These are phyloP conservation scores for Coemansia sp. DNA, from an alignment of 192 early-diverging fungal species.

Conservation along the genomic window DNA sequence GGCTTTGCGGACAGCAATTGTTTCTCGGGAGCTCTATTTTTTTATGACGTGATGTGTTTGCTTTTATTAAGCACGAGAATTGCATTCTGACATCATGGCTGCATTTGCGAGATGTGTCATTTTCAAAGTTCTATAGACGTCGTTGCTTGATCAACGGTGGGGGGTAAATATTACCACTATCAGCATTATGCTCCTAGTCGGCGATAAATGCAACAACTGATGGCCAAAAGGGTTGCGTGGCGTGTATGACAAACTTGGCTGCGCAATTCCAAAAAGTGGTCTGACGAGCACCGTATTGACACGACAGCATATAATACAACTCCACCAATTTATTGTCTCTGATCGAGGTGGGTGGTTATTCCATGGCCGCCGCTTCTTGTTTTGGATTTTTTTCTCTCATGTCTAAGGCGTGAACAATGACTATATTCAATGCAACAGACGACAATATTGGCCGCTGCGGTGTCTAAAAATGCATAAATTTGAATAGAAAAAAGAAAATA, in stretches of 20 bases:
- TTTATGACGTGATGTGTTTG: not conserved
- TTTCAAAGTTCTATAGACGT: not conserved
- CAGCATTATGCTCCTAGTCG: not conserved
- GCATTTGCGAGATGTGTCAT: not conserved
- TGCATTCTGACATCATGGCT: not conserved
- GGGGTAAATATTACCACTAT: too few species aligned
- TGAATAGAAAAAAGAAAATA: constrained; percentile 1
- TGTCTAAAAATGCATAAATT: not conserved
- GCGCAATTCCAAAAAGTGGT: not conserved
- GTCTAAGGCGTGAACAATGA: not conserved
- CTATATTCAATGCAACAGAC: not conserved
- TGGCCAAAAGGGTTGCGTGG: not conserved
- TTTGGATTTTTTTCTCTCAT: not conserved
- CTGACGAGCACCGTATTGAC: not conserved
- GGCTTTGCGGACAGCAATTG: not conserved
- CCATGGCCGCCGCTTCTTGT: not conserved
- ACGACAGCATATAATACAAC: not conserved
- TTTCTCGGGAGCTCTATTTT: not conserved
- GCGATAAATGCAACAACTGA: not conserved
- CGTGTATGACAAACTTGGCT: not conserved
- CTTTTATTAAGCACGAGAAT: not conserved
- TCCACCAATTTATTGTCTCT: not conserved
- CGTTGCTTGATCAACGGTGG: not conserved
- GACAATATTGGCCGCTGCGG: not conserved
- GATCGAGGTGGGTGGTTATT: not conserved